A percentile compares a stretch with the other conserved stretches of the same genome.
Evolutionary conservation across 1,139 yeast species (phyloP).

Genomic region (Hemisphaericaspora subhashii): DNA sequence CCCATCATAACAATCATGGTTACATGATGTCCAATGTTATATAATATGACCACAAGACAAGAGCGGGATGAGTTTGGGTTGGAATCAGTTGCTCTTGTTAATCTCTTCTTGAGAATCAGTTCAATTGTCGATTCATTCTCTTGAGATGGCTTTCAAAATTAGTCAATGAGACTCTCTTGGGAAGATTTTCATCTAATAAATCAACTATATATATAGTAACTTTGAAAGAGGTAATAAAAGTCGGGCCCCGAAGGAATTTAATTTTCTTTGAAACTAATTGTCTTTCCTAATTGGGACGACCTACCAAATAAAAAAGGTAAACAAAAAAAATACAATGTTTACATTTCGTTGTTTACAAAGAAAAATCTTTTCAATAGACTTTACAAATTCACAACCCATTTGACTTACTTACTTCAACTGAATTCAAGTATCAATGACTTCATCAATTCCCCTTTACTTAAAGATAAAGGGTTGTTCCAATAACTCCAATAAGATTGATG

Average conservation of each 20-base stretch:
- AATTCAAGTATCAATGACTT: too few species aligned
- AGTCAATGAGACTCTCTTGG: conserved; percentile 7
- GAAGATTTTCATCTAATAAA: conserved; percentile 17
- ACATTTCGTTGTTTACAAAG: too few species aligned
- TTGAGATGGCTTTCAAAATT: conserved; percentile 19
- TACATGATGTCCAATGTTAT: conserved; percentile 20
- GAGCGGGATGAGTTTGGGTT: conserved; percentile 27
- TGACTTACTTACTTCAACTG: not conserved
- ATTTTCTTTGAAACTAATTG: conserved; percentile 15
- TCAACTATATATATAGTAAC: conserved; percentile 28
- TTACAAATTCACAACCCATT: not conserved
- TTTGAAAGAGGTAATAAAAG: conserved; percentile 29
- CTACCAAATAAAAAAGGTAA: not conserved
- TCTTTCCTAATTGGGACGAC: not conserved
- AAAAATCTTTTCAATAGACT: too few species aligned
- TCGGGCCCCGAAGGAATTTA: conserved; percentile 13
- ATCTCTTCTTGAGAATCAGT: conserved; percentile 21
- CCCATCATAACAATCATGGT: conserved; percentile 36
- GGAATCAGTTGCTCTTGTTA: conserved; percentile 21
- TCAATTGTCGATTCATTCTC: conserved; percentile 14
- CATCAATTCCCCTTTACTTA: conserved; percentile 25
- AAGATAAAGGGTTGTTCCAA: conserved; percentile 24
- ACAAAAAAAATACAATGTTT: not conserved
- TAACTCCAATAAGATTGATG: conserved; percentile 1
- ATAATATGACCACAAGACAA: conserved; percentile 28